These are phyloP conservation scores for Heteromeles arbutifolia DNA, from an alignment of 306 rosid genomes.

Conservation along the genomic window DNA sequence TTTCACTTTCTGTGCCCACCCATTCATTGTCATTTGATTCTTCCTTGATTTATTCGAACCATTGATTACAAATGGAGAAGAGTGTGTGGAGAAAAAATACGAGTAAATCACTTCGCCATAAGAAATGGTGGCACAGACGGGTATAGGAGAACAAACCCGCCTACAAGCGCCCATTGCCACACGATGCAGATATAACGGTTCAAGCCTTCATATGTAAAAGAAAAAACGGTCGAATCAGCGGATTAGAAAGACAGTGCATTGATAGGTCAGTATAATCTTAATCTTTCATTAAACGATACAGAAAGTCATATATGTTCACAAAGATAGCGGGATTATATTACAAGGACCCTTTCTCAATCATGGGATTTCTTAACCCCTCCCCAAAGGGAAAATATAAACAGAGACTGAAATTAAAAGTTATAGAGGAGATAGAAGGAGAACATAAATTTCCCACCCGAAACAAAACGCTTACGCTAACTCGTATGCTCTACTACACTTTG, in stretches of 20 bases:
- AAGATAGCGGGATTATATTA: conserved; percentile 19
- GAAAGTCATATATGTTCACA: conserved; percentile 18
- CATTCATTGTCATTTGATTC: no score
- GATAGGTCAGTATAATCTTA: conserved; percentile 1
- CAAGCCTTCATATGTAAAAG: neutral
- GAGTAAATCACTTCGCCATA: no score
- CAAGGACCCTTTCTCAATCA: conserved; percentile 25
- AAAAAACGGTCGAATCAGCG: neutral
- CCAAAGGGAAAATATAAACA: neutral
- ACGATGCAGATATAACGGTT: neutral
- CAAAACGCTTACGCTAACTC: conserved; percentile 15
- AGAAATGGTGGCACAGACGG: neutral
- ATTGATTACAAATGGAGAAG: no score
- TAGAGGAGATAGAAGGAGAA: neutral
- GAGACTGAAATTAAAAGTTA: neutral
- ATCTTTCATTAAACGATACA: conserved; percentile 18
- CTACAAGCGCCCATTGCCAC: neutral
- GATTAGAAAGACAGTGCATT: neutral
- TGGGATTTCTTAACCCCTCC: conserved; percentile 3
- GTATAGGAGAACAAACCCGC: neutral
- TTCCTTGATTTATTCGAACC: no score
- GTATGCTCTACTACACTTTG: conserved; percentile 34
- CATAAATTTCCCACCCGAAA: conserved; percentile 25
- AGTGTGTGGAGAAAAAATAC: no score
- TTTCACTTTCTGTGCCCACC: no score